Conservation (phyloP, 106 monocot species). For the Vanilla planifolia region DNA sequence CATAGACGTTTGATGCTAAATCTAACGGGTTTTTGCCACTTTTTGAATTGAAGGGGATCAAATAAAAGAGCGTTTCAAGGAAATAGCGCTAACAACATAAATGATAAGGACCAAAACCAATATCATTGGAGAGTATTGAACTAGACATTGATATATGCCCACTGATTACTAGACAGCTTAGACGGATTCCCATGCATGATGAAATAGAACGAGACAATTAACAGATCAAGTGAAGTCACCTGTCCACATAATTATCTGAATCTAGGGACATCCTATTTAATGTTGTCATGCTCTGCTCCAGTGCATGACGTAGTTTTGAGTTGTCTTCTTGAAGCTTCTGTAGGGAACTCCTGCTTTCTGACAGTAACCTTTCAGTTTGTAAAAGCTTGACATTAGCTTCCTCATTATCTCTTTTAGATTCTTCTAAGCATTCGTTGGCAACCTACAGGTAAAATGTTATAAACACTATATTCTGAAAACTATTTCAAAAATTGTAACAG, state of each 20-base stretch:
- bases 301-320: constrained; percentile 71
- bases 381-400: constrained; percentile 41
- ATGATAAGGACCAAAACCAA: too few species aligned
- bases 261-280: constrained; percentile 95
- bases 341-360: constrained; percentile 57
- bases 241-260: constrained; percentile 95
- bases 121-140: too few species aligned
- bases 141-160: too few species aligned
- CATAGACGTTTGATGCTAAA: too few species aligned
- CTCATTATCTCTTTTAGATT: constrained; percentile 60
- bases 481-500: neutral
- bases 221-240: constrained; percentile 27
- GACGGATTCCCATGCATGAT: too few species aligned
- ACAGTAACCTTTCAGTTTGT: constrained; percentile 56
- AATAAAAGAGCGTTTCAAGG: too few species aligned
- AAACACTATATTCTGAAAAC: neutral
- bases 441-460: constrained; percentile 23
- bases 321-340: constrained; percentile 93
- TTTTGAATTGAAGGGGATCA: too few species aligned
- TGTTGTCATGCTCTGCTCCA: constrained; percentile 87
- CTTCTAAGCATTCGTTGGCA: constrained; percentile 60
- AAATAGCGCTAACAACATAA: too few species aligned
- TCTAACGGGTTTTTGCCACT: too few species aligned
- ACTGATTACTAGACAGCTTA: too few species aligned
- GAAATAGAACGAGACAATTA: too few species aligned